A percentile compares a stretch with the other conserved stretches of the same genome.
phyloP scores from a whole-genome alignment of 108 stramenopile species.

The Cyclotella baltica region DNA sequence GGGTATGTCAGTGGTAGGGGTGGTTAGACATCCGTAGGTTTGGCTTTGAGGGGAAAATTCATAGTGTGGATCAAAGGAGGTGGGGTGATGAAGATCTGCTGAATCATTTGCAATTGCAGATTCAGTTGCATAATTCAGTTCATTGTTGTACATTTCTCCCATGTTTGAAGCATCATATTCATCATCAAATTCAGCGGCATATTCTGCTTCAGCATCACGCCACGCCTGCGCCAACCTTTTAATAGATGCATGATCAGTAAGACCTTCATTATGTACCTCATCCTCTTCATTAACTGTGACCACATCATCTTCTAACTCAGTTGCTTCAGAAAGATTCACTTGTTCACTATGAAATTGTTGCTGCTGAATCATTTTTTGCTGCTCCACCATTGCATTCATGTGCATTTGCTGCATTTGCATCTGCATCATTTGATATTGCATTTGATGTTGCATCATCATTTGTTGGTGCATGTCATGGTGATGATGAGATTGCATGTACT shows the following conservation, averaged over 20 bases:
- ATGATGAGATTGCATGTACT: neutral
- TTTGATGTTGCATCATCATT: slow-evolving; percentile 48
- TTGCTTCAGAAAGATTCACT: slow-evolving; percentile 23
- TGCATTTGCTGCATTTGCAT: slow-evolving; percentile 70
- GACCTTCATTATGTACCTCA: slow-evolving; percentile 42
- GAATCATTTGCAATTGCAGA: neutral
- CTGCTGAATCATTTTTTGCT: slow-evolving; percentile 42
- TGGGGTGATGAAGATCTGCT: neutral
- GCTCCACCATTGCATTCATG: slow-evolving; percentile 51
- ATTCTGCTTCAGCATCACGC: slow-evolving; percentile 81
- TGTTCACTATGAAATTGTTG: slow-evolving; percentile 32
- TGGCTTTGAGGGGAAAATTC: slow-evolving; percentile 53
- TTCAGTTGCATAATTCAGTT: neutral
- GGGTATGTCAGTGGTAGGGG: slow-evolving; percentile 22
- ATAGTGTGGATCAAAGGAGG: slow-evolving; percentile 31
- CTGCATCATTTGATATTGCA: slow-evolving; percentile 59
- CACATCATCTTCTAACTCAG: slow-evolving; percentile 17
- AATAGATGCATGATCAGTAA: slow-evolving; percentile 61
- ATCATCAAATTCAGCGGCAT: slow-evolving; percentile 54
- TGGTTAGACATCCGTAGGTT: slow-evolving; percentile 34
- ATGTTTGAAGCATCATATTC: slow-evolving; percentile 37
- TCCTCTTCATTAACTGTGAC: slow-evolving; percentile 27
- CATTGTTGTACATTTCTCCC: slow-evolving; percentile 25
- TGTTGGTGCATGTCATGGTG: slow-evolving; percentile 57
- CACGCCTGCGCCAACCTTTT: slow-evolving; percentile 82